These are phyloP conservation scores for Gossypium longicalyx DNA, from an alignment of 345 rosid genomes.

Conservation along the genomic window DNA sequence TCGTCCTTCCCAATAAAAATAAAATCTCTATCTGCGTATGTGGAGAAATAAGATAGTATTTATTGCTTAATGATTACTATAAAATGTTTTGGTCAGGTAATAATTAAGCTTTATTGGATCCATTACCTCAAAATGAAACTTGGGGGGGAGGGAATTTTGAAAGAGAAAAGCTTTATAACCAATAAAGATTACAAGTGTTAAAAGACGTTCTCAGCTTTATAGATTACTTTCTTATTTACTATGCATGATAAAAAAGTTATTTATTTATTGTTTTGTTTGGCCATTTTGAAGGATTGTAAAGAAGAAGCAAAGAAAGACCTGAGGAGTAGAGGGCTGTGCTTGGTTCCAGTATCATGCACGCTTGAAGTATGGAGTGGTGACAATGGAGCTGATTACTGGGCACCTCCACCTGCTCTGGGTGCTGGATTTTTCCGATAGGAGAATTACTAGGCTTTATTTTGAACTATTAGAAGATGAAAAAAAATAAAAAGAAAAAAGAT, in stretches of 20 bases:
- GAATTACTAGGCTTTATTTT: not conserved
- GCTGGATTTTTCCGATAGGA: constrained; percentile 55
- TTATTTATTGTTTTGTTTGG: not conserved
- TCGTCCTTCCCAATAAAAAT: constrained; percentile 6
- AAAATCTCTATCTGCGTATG: not conserved
- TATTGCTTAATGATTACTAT: constrained; percentile 28
- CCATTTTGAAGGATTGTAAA: constrained; percentile 27
- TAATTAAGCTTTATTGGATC: constrained; percentile 41
- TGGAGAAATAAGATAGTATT: constrained; percentile 10
- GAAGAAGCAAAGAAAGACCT: constrained; percentile 62
- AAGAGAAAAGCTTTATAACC: constrained; percentile 15
- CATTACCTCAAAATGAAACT: constrained; percentile 19
- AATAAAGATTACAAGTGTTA: constrained; percentile 18
- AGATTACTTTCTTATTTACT: constrained; percentile 11
- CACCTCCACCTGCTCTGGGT: constrained; percentile 72
- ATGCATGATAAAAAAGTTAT: not conserved
- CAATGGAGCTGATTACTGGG: constrained; percentile 94
- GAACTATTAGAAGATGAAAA: not conserved
- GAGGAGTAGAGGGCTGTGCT: constrained; percentile 90
- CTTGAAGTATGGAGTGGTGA: constrained; percentile 82
- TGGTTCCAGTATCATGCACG: constrained; percentile 89
- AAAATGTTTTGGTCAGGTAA: constrained; percentile 49
- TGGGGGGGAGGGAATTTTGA: constrained; percentile 12
- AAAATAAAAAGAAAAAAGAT: not conserved
- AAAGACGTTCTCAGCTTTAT: constrained; percentile 47